Evolutionary conservation across 805 yeast species (phyloP).

Genomic region (Saturnispora quitensis): DNA sequence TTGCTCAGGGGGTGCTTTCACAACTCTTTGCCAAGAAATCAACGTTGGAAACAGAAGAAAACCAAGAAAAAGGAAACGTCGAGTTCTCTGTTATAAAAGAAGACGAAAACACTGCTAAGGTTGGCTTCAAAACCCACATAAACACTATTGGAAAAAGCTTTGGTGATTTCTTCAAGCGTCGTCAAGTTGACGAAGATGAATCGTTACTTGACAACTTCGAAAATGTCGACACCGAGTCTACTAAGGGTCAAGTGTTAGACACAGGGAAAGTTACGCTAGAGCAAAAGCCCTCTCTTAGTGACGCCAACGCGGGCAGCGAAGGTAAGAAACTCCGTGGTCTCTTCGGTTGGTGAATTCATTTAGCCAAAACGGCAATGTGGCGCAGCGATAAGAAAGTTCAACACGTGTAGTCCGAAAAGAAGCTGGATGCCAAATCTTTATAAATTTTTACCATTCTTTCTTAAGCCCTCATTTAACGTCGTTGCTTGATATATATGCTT

Average conservation of each 20-base stretch:
- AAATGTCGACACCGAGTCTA: not conserved
- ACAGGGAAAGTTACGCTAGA: not conserved
- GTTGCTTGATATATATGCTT: slow-evolving; percentile 3
- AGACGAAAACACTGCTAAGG: not conserved
- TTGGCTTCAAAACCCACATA: not conserved
- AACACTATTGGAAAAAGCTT: slow-evolving; percentile 6
- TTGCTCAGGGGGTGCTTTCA: slow-evolving; percentile 4
- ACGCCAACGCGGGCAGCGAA: not conserved
- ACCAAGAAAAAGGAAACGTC: not conserved
- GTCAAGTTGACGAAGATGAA: not conserved
- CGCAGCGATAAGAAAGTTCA: slow-evolving; percentile 2
- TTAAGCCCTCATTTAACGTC: not conserved
- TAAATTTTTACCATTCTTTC: not conserved
- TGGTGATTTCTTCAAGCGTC: slow-evolving; percentile 4
- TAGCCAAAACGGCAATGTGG: not conserved
- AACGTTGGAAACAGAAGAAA: not conserved
- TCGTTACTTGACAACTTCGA: not conserved
- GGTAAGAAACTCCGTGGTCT: not conserved
- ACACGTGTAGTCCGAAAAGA: not conserved
- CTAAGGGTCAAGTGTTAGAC: not conserved
- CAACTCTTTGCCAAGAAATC: slow-evolving; percentile 12
- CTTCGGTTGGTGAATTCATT: slow-evolving; percentile 4
- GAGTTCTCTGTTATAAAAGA: not conserved
- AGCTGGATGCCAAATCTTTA: not conserved
- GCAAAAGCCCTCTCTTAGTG: not conserved